Evolutionary conservation across 2,329 filamentous ascomycete species (phyloP).

Genomic region (Cladosporium sp.): DNA sequence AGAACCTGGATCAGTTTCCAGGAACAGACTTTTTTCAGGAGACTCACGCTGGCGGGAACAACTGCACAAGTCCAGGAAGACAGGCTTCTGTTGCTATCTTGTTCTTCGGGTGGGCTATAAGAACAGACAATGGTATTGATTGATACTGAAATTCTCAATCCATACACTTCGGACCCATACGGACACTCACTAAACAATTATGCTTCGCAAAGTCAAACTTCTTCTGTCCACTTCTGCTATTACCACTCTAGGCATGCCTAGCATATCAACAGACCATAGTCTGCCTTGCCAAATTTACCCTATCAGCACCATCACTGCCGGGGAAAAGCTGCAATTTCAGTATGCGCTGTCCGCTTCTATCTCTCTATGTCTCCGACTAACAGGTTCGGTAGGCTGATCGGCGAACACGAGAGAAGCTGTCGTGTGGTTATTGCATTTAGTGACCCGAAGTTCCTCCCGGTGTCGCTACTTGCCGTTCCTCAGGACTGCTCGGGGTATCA

Average conservation of each 20-base stretch:
- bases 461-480: constrained; percentile 1
- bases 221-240: neutral
- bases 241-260: neutral
- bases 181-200: neutral
- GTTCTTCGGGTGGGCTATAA: too few relatives aligned
- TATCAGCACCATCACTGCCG: neutral
- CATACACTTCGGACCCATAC: too few relatives aligned
- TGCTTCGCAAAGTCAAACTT: neutral
- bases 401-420: neutral
- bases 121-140: too few relatives aligned
- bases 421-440: neutral
- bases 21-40: neutral
- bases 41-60: too few relatives aligned
- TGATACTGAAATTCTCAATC: too few relatives aligned
- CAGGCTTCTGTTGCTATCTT: too few relatives aligned
- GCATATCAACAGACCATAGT: neutral
- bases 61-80: too few relatives aligned
- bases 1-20: neutral
- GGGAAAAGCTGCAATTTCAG: neutral
- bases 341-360: neutral
- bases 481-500: neutral
- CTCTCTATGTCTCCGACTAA: neutral
- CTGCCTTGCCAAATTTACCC: neutral
- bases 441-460: neutral
- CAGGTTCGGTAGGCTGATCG: neutral